Evolutionary conservation across 768 basidiomycete genomes (phyloP), one percentile per base, ranked within the genome.

Genomic region (Candolleomyces efflorescens): DNA sequence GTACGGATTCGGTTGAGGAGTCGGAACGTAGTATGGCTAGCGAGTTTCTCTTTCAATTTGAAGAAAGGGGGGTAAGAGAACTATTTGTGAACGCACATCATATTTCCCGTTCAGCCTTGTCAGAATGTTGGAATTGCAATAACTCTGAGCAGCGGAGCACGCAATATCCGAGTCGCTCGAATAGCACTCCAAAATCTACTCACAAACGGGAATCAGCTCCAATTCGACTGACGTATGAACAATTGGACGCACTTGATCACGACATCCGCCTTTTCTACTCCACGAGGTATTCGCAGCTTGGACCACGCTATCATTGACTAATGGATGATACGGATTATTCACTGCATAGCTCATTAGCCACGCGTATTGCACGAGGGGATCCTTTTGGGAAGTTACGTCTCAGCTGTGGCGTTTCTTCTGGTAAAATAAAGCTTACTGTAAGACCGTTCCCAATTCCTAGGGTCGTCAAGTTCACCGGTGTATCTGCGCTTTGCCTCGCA

Each of bases 361-460:
- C 3, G 82, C 79, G 63, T 86, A 86, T 69, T 86, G 85, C 1
- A 63, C 63, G 23, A 84, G 65, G 3, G 75, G 74, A 60, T 78
- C 73, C 18, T 43, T 1, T 43, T 43, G 41, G 17, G 7, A 75
- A 76, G 54, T 20, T 26, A 0, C 41, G 15, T 24, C 47, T 24
- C 26, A 15, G 17, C 47, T 24, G 23, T 49, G n/a, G 23, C 6
- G 18, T 4, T 49, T 4, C 11, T 15, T 24, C n/a, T 27, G 20
- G 5, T 6, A 13, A 41, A 1, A 20, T 22, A 18, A 11, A 23
- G 23, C 75, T 13, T 67, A 85, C 83, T 4, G 84, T 85, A 22
- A 86, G 67, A 11, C 84, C 84, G 63, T 87, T 76, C 17, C 86
- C 85, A 20, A 87, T 73, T 17, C 82, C 86, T n/a, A 86, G 76